Evolutionary conservation across 2,329 filamentous ascomycete species (phyloP).

Genomic region (Arachnomyces sp.): DNA sequence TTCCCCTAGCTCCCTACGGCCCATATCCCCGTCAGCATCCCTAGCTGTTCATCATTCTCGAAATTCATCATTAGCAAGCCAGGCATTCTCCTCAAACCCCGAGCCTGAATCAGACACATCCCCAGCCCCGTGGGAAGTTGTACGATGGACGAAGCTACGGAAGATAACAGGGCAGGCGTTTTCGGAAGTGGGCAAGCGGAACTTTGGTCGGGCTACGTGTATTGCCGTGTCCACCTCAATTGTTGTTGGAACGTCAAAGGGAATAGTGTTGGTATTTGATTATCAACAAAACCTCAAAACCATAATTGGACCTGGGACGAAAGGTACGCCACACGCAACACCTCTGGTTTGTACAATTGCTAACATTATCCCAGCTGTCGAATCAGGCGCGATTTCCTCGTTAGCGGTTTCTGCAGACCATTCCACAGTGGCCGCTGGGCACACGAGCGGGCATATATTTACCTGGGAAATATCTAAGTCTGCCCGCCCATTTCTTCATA

Average conservation of each 20-base stretch:
- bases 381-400: constrained; percentile 79
- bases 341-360: constrained; percentile 1
- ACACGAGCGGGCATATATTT: constrained; percentile 84
- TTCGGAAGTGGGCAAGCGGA: constrained; percentile 83
- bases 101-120: constrained; percentile 59
- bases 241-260: constrained; percentile 85
- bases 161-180: constrained; percentile 86
- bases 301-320: constrained; percentile 88
- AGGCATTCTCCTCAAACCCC: constrained; percentile 47
- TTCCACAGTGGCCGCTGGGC: constrained; percentile 80
- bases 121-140: constrained; percentile 88
- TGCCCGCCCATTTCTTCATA: constrained; percentile 80
- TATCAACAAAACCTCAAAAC: constrained; percentile 92
- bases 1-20: constrained; percentile 53
- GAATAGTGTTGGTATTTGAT: constrained; percentile 90
- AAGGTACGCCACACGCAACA: constrained; percentile 49
- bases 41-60: constrained; percentile 68
- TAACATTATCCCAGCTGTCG: constrained; percentile 54
- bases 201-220: constrained; percentile 86
- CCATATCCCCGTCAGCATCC: constrained; percentile 58
- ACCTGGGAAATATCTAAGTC: constrained; percentile 86
- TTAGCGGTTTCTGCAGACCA: constrained; percentile 91
- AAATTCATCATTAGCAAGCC: constrained; percentile 68
- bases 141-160: constrained; percentile 87
- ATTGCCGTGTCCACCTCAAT: constrained; percentile 81